Base-by-base conservation (phyloP, 1,284 basidiomycete species). In the Marasmius oreades region DNA sequence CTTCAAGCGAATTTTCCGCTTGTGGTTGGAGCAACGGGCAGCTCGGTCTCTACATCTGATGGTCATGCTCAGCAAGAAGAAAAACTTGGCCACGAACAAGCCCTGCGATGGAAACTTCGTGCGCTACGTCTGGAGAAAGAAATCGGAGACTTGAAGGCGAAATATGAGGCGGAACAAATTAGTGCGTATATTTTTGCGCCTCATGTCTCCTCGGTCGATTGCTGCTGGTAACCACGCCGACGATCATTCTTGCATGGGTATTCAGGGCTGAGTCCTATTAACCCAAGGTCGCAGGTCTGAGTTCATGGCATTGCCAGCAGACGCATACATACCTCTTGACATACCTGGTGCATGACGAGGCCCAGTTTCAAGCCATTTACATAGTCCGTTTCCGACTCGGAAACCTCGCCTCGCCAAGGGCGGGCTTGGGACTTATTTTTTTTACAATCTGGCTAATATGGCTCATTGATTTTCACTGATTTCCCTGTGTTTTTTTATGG, bases 111-210 rank as follows among this genome's bases (percentile, higher is more conserved):
- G 81, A 74, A 73, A 53, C 68, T 62, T 3, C 75, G 73, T 53
- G 79, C 74, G 1, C 65, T 79, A n/a, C 64, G 68, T 22, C 67
- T 84, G 18, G 81, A 83, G 60, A 68, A 63, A 53, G 70, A 78
- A 31, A 64, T 76, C 34, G 62, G 62, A 5, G 62, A 64, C 2
- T 63, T 82, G 46, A 70, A 75, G 55, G 68, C 63, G 50, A 69
- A 73, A 55, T 72, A 74, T 51, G 76, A 79, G 16, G 62, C 64
- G 5, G 74, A 78, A 57, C 71, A 70, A 58, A 69, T 74, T 37
- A 75, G 81, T 81, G 59, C 39, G 74, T 66, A 20, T 14, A 12
- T 37, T 23, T 37, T 18, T 37, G 31, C 12, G 20, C 39, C 16
- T 16, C 36, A 37, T 11, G 36, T n/a, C 36, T n/a, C 36, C 12